Evolutionary conservation across 2,329 filamentous ascomycete species (phyloP).

Genomic region (Aspergillus tubingensis): DNA sequence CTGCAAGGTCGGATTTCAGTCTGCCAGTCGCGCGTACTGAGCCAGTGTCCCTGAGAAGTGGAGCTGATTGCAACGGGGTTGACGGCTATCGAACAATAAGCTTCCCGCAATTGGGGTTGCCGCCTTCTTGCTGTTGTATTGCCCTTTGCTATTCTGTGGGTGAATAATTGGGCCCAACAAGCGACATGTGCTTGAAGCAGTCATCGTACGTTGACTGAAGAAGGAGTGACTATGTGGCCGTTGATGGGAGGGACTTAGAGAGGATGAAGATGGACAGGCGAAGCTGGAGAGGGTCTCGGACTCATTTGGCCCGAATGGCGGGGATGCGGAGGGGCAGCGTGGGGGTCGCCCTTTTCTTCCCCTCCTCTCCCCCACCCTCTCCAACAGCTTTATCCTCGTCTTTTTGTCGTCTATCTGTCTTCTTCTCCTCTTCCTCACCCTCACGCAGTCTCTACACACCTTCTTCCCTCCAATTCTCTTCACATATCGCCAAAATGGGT

Average conservation of each 20-base stretch:
- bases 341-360: neutral
- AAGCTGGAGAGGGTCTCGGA: constrained; percentile 20
- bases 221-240: neutral
- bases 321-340: neutral
- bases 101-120: neutral
- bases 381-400: neutral
- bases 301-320: constrained; percentile 8
- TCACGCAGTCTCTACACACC: no score
- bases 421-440: neutral
- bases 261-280: neutral
- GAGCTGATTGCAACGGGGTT: constrained; percentile 10
- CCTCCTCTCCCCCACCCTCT: neutral
- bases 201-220: neutral
- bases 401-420: neutral
- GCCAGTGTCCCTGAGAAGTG: neutral
- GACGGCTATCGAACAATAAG: neutral
- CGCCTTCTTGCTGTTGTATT: neutral
- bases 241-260: neutral
- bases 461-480: neutral
- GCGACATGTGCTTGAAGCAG: neutral
- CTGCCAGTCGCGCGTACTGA: neutral
- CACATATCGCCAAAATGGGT: constrained; percentile 1
- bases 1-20: neutral
- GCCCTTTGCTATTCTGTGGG: neutral
- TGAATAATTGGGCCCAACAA: neutral